Base-by-base conservation (phyloP, 2,329 filamentous ascomycete genomes). In the Pestalotiopsis sp. region DNA sequence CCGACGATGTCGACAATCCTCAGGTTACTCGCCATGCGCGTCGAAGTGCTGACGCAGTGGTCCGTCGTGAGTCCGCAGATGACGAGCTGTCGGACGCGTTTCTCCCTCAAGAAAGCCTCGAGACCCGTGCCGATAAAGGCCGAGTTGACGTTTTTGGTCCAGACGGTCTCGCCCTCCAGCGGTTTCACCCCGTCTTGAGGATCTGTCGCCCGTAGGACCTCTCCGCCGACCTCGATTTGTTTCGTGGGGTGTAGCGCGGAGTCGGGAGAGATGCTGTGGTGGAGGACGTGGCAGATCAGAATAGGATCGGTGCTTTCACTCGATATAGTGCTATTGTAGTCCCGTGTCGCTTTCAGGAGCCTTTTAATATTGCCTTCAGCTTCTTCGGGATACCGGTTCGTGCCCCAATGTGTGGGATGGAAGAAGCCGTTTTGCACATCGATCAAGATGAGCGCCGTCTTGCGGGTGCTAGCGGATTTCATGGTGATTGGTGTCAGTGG, bases 11-110 rank as follows among this genome's bases (percentile, higher is more conserved):
- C 79, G 56, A 81, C 79, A 17, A 86, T 80, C 4, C 79, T 78
- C 57, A 86, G 66, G 69, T 86, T 85, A 20, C 76, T 80, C 1
- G 83, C 83, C 82, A 85, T 84, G 7, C 84, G 80, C 27, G 80
- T 79, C 2, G 81, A 82, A 4, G 84, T 86, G 68, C 80, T 84
- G 14, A 86, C 83, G 66, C 84, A 86, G 70, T 86, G 84, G 73
- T 85, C 84, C 45, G 83, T 85, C 3, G 81, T 84, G 68, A 86
- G 69, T 0, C 83, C 84, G 2, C 75, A 76, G 36, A 85, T 72
- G 20, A 84, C 68, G 0, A 84, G 74, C 68, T 83, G 81, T 11
- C 78, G 68, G 17, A 83, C 75, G 0, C 72, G 74, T 14, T 76
- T 75, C 2, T 70, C 69, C 4, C 78, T 75, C 25, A 86, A 70